These are phyloP conservation scores for Fusarium algeriense DNA, from an alignment of 2,329 filamentous ascomycete species.

Conservation along the genomic window DNA sequence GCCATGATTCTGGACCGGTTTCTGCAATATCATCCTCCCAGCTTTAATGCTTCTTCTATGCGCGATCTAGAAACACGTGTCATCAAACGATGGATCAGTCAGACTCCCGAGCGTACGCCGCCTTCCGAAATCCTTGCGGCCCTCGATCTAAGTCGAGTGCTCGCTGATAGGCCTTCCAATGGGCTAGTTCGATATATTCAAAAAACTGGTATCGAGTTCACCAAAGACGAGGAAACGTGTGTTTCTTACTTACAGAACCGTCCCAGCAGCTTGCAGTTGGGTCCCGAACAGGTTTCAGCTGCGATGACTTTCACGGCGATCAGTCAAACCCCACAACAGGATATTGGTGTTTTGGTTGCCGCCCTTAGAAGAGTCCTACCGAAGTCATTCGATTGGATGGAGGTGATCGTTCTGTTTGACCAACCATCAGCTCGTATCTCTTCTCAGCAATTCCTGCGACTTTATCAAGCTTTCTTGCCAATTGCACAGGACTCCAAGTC, in stretches of 20 bases:
- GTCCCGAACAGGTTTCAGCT: constrained; percentile 84
- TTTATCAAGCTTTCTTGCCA: constrained; percentile 83
- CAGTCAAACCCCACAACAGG: constrained; percentile 66
- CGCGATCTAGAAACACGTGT: constrained; percentile 76
- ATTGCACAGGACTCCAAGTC: constrained; percentile 68
- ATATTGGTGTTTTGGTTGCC: constrained; percentile 69
- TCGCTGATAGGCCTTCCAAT: constrained; percentile 69
- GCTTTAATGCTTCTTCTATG: constrained; percentile 82
- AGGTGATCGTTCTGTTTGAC: constrained; percentile 84
- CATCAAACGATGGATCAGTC: constrained; percentile 74
- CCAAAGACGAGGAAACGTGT: constrained; percentile 78
- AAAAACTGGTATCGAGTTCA: constrained; percentile 79
- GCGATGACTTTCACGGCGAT: constrained; percentile 77
- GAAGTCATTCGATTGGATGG: constrained; percentile 74
- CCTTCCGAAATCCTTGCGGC: constrained; percentile 78
- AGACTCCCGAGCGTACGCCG: constrained; percentile 66
- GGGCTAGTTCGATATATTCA: constrained; percentile 77
- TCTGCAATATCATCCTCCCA: constrained; percentile 86
- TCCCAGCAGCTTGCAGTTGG: constrained; percentile 70
- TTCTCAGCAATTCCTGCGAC: constrained; percentile 80
- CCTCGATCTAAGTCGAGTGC: constrained; percentile 75
- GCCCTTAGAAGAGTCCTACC: constrained; percentile 72
- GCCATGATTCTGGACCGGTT: constrained; percentile 87
- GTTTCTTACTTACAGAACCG: constrained; percentile 65
- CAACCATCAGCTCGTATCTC: constrained; percentile 81